phyloP scores from a whole-genome alignment of 2,329 filamentous ascomycete species.

The Tricladium varicosporioides region DNA sequence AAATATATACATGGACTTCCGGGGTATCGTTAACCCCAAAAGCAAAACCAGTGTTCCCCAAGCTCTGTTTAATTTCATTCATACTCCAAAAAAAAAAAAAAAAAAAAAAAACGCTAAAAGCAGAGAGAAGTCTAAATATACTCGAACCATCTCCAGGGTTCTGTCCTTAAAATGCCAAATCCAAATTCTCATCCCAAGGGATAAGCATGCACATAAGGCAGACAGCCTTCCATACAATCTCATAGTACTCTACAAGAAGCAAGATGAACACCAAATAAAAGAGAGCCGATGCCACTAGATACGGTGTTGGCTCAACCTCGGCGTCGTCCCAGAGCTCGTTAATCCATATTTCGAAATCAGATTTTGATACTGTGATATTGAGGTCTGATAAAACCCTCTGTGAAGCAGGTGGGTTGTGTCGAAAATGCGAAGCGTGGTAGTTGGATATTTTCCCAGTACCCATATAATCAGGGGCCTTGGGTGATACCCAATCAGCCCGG shows the following conservation, averaged over 20 bases:
- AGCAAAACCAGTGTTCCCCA: background rate
- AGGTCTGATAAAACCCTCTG: constrained; percentile 7
- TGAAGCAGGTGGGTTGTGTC: constrained; percentile 3
- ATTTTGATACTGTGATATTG: constrained; percentile 11
- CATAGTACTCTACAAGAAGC: constrained; percentile 22
- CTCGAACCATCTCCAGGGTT: background rate
- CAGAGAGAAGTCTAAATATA: background rate
- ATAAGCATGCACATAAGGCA: constrained; percentile 23
- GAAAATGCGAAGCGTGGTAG: constrained; percentile 10
- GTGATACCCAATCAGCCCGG: background rate
- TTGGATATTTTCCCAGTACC: background rate
- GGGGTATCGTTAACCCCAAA: too few relatives aligned
- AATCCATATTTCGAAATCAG: constrained; percentile 25
- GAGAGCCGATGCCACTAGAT: constrained; percentile 23
- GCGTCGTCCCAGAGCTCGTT: constrained; percentile 28
- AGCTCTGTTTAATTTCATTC: background rate
- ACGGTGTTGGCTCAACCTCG: constrained; percentile 29
- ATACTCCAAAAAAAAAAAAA: background rate
- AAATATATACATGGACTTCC: too few relatives aligned
- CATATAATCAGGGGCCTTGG: background rate
- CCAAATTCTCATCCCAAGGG: constrained; percentile 27
- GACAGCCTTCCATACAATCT: constrained; percentile 15
- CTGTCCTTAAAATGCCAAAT: constrained; percentile 1
- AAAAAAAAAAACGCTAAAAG: background rate
- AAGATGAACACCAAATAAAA: constrained; percentile 25